These are phyloP conservation scores for Paraurostyla sp. DNA, from an alignment of 73 alveolate genomes.

Conservation along the genomic window DNA sequence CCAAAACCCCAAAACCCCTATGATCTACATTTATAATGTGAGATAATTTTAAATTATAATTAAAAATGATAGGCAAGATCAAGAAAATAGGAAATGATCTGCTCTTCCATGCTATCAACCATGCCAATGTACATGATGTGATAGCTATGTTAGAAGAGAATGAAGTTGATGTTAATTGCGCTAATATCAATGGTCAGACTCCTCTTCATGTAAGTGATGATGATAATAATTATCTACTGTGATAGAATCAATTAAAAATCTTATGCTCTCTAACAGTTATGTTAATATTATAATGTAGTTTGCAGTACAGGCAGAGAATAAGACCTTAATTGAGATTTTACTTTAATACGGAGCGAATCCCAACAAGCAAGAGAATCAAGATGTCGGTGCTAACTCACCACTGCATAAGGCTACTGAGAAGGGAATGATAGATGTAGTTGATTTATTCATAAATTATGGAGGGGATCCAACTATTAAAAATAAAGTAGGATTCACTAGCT, in stretches of 20 bases:
- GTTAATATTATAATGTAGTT: constrained; percentile 1
- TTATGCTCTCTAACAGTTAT: not conserved
- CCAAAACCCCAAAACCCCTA: too few relatives aligned
- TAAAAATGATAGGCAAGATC: constrained; percentile 49
- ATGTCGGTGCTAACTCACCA: constrained; percentile 87
- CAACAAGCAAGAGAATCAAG: constrained; percentile 78
- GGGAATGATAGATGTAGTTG: constrained; percentile 71
- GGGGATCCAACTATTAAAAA: constrained; percentile 83
- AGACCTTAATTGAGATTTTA: constrained; percentile 74
- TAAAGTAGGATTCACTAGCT: constrained; percentile 80
- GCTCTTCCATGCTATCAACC: constrained; percentile 84
- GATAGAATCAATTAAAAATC: not conserved
- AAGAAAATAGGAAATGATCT: constrained; percentile 75
- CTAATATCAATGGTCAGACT: constrained; percentile 86
- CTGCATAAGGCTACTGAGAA: constrained; percentile 86
- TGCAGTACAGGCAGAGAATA: constrained; percentile 80
- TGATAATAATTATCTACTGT: not conserved
- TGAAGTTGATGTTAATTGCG: constrained; percentile 83
- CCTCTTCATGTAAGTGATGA: constrained; percentile 68
- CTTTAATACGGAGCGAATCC: constrained; percentile 85
- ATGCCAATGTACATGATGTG: constrained; percentile 81
- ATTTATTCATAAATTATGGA: constrained; percentile 80
- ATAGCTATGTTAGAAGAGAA: constrained; percentile 82
- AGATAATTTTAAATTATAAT: too few relatives aligned
- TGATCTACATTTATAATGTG: too few relatives aligned